These are phyloP conservation scores for Medakamo hakoo DNA, from an alignment of 139 green algal genomes.

Conservation along the genomic window DNA sequence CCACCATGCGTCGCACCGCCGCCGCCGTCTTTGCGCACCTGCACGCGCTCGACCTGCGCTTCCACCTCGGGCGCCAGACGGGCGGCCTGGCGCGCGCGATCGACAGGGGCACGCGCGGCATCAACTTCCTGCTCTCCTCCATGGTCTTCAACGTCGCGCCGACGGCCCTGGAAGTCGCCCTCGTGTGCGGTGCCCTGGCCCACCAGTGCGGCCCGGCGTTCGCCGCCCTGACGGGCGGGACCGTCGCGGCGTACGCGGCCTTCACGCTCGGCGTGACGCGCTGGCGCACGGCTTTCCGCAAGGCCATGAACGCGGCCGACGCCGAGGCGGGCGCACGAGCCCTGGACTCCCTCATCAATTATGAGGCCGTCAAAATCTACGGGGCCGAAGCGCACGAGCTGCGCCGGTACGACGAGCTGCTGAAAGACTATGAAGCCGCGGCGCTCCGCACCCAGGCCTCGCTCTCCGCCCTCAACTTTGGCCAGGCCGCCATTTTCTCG, in stretches of 20 bases:
- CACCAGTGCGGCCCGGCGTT: constrained; percentile 77
- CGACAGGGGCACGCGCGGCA: constrained; percentile 81
- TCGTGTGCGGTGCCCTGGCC: constrained; percentile 72
- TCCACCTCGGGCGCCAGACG: constrained; percentile 79
- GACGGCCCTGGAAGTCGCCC: constrained; percentile 71
- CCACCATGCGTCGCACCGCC: constrained; percentile 49
- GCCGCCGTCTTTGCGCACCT: constrained; percentile 74
- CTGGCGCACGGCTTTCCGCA: constrained; percentile 76
- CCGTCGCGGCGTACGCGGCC: constrained; percentile 65
- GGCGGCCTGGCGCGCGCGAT: constrained; percentile 70
- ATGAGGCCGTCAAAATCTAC: constrained; percentile 93
- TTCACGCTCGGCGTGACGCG: constrained; percentile 78
- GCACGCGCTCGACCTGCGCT: constrained; percentile 71
- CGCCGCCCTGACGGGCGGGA: constrained; percentile 65
- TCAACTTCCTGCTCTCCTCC: constrained; percentile 79
- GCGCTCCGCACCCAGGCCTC: constrained; percentile 62
- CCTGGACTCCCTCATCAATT: constrained; percentile 92
- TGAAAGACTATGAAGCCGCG: constrained; percentile 51
- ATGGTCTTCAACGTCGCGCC: constrained; percentile 95
- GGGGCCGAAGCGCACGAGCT: constrained; percentile 73
- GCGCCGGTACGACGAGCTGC: constrained; percentile 59
- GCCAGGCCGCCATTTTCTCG: constrained; percentile 84
- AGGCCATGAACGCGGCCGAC: constrained; percentile 75
- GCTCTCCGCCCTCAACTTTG: constrained; percentile 82
- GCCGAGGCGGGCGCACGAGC: constrained; percentile 36